Percentiles rank a stretch among this genome's conserved stretches.
These are phyloP conservation scores for Coniferiporia weirii DNA, from an alignment of 1,284 basidiomycete genomes.

Conservation along the genomic window DNA sequence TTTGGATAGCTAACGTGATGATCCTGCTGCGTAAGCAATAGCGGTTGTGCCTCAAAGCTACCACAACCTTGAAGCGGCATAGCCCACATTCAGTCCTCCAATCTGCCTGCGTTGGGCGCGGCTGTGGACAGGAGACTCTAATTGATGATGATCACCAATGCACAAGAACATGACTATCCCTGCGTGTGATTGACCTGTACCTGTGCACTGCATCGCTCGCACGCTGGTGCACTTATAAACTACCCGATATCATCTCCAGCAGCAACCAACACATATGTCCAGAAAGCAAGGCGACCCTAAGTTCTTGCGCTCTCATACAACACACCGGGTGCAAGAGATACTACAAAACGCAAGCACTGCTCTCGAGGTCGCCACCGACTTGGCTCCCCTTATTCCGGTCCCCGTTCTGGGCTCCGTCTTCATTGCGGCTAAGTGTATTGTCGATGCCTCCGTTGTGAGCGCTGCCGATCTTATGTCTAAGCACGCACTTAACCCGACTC, in stretches of 20 bases:
- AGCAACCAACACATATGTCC: not conserved
- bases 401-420: conserved; percentile 6
- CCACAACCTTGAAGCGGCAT: too few relatives aligned
- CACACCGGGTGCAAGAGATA: not conserved
- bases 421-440: conserved; percentile 1
- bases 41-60: too few relatives aligned
- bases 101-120: too few relatives aligned
- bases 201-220: not conserved
- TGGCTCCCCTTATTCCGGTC: conserved; percentile 3
- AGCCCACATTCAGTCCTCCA: too few relatives aligned
- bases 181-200: too few relatives aligned
- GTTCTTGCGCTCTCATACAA: not conserved
- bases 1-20: not conserved
- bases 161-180: too few relatives aligned
- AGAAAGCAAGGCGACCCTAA: not conserved
- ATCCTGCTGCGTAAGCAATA: too few relatives aligned
- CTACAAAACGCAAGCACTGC: conserved; percentile 4
- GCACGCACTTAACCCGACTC: not conserved
- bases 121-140: too few relatives aligned
- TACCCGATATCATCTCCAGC: not conserved
- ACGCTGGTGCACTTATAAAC: not conserved
- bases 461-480: not conserved
- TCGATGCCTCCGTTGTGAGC: conserved; percentile 4
- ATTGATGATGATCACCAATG: too few relatives aligned
- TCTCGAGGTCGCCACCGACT: not conserved